Evolutionary conservation across 305 asterid species (phyloP), one percentile per base, ranked within the genome.

Genomic region (Fraxinus latifolia): DNA sequence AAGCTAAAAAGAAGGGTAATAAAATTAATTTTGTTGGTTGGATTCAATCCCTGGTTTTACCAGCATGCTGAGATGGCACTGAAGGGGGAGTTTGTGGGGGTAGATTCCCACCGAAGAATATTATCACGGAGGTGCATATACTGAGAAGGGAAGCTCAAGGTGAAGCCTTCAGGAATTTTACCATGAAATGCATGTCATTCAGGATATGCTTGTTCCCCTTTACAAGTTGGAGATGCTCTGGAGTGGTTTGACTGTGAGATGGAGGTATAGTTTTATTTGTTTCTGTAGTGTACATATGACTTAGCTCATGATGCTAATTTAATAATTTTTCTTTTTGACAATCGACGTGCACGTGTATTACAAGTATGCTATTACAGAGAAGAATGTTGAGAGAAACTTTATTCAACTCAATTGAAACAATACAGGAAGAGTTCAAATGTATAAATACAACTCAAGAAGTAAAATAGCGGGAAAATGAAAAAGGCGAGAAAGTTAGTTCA

Each of bases 101-200:
- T 93, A 93, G 84, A 92, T 95, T 33, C 97, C 98, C 1, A 93
- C 98, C 5, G 90, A 97, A 87, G 94, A 95, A 33, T 93, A 90
- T 81, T 95, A 92, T 88, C 97, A 93, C 89, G 89, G 98, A 83
- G 98, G 78, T 91, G 92, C 90, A 86, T 95, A 85, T 93, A 95
- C 80, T 95, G 98, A 97, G 98, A 95, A 85, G 97, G 97, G 34
- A 95, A 95, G 84, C 97, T 95, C 77, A 95, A 80, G 98, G 97
- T 68, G 96, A 93, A 55, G 92, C 97, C 65, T 88, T 93, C 8
- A 86, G 97, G 82, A 92, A 92, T 85, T 93, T 82, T 95, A 92
- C 88, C 98, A 95, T 83, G 97, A 93, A 82, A 92, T 92, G 96
- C 98, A 93, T 75, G 98, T 95, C 85, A 93, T 92, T 87, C 96